These are phyloP conservation scores for Wallacemonas sp. DNA, from an alignment of 208 protist species.

Conservation along the genomic window DNA sequence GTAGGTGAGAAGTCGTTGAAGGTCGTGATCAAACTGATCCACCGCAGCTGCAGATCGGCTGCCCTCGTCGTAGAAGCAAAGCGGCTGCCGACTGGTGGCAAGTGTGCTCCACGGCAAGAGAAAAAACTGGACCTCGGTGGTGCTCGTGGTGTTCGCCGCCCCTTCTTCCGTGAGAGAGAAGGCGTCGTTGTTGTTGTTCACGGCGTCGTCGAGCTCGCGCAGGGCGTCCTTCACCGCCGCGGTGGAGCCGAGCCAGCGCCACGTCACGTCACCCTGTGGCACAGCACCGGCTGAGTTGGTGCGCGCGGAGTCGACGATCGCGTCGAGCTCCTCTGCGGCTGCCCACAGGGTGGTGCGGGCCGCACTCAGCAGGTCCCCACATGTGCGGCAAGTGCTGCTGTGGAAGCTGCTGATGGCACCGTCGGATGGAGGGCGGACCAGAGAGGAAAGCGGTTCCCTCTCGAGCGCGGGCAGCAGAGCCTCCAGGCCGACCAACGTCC, in stretches of 20 bases:
- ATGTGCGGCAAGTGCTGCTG: slow-evolving; percentile 39
- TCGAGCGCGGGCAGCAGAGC: slow-evolving; percentile 1
- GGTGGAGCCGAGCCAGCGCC: slow-evolving; percentile 61
- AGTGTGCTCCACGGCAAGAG: slow-evolving; percentile 81
- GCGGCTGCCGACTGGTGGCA: slow-evolving; percentile 51
- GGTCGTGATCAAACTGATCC: slow-evolving; percentile 34
- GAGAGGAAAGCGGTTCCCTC: neutral
- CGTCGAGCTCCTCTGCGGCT: neutral
- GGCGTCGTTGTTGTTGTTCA: neutral
- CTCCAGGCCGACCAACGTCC: slow-evolving; percentile 24
- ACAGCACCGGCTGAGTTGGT: neutral
- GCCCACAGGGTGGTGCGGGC: neutral
- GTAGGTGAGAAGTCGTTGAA: slow-evolving; percentile 35
- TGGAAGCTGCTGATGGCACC: neutral
- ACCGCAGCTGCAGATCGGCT: slow-evolving; percentile 46
- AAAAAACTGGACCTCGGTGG: slow-evolving; percentile 24
- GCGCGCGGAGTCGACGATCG: neutral
- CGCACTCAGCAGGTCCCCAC: slow-evolving; percentile 17
- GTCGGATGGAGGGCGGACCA: neutral
- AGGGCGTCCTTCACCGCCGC: slow-evolving; percentile 35
- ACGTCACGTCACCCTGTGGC: slow-evolving; percentile 18
- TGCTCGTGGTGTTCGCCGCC: neutral
- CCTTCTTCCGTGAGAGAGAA: too few relatives aligned
- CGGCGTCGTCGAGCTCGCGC: slow-evolving; percentile 6
- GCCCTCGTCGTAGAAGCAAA: slow-evolving; percentile 88